A percentile compares a stretch with the other conserved stretches of the same genome.
phyloP scores from a whole-genome alignment of 148 eudicot genomes.

The Vaccinium darrowii region DNA sequence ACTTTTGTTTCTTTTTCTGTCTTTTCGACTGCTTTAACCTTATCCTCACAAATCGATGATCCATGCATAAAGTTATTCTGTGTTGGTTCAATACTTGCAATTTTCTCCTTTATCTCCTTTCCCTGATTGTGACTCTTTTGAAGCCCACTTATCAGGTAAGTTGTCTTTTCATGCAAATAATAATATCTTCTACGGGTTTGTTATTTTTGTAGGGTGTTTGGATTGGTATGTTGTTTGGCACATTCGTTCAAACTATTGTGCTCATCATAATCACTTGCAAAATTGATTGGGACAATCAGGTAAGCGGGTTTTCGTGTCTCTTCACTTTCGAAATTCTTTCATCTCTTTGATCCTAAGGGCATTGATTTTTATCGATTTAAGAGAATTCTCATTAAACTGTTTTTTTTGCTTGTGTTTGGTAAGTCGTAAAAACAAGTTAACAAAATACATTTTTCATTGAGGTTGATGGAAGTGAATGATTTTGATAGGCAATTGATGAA shows the following conservation, averaged over 20 bases:
- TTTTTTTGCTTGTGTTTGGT: neutral
- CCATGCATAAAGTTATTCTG: neutral
- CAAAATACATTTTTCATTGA: neutral
- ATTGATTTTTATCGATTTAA: neutral
- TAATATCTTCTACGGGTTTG: neutral
- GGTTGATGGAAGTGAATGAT: neutral
- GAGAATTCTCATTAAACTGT: neutral
- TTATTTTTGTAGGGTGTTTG: conserved; percentile 40
- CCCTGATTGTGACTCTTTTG: neutral
- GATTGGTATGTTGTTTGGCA: conserved; percentile 50
- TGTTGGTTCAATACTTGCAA: neutral
- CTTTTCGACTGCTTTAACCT: neutral
- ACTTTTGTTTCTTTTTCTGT: neutral
- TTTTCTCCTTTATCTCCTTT: neutral
- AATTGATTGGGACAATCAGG: conserved; percentile 56
- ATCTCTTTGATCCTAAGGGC: neutral
- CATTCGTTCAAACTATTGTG: conserved; percentile 37
- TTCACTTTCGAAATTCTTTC: neutral
- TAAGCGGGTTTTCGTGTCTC: neutral
- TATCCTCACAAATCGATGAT: neutral
- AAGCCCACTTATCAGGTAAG: neutral
- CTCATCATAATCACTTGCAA: conserved; percentile 35
- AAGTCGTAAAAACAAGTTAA: neutral
- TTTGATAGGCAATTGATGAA: neutral
- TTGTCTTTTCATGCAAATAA: neutral